Evolutionary conservation across 805 yeast species (phyloP).

Genomic region (Kodamaea leandrae): DNA sequence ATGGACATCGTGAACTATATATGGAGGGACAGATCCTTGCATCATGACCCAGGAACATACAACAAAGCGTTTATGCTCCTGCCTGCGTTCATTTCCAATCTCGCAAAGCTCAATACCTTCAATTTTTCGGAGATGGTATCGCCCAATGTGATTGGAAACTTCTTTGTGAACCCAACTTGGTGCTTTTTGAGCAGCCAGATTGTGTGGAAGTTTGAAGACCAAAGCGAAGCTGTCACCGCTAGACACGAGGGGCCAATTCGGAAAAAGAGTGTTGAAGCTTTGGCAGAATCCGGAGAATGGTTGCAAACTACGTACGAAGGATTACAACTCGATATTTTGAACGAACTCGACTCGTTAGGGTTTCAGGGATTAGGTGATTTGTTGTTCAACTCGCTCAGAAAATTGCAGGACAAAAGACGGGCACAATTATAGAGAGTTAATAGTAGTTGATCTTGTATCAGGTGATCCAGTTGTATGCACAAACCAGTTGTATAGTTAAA

Average conservation of each 20-base stretch:
- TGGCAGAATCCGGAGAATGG: constrained; percentile 38
- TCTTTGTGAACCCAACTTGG: constrained; percentile 54
- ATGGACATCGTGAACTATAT: constrained; percentile 54
- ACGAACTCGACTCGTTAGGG: constrained; percentile 40
- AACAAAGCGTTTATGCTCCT: constrained; percentile 41
- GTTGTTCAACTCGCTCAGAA: constrained; percentile 52
- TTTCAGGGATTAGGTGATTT: constrained; percentile 50
- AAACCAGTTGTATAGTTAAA: too few species aligned
- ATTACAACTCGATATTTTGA: constrained; percentile 44
- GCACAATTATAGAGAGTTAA: not conserved
- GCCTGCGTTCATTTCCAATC: constrained; percentile 27
- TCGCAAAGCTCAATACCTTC: constrained; percentile 30
- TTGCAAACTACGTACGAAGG: constrained; percentile 41
- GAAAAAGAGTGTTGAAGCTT: constrained; percentile 35
- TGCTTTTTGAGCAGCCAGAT: constrained; percentile 42
- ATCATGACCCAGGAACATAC: constrained; percentile 26
- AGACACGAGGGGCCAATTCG: constrained; percentile 55
- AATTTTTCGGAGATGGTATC: constrained; percentile 30
- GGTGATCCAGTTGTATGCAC: too few species aligned
- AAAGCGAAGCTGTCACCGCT: constrained; percentile 23
- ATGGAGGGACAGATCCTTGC: constrained; percentile 57
- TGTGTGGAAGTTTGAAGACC: constrained; percentile 48
- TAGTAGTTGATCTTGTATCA: too few species aligned
- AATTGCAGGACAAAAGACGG: constrained; percentile 37
- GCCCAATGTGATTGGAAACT: constrained; percentile 33